These are phyloP conservation scores for Penicillium lagena DNA, from an alignment of 495 filamentous ascomycete species.

Conservation along the genomic window DNA sequence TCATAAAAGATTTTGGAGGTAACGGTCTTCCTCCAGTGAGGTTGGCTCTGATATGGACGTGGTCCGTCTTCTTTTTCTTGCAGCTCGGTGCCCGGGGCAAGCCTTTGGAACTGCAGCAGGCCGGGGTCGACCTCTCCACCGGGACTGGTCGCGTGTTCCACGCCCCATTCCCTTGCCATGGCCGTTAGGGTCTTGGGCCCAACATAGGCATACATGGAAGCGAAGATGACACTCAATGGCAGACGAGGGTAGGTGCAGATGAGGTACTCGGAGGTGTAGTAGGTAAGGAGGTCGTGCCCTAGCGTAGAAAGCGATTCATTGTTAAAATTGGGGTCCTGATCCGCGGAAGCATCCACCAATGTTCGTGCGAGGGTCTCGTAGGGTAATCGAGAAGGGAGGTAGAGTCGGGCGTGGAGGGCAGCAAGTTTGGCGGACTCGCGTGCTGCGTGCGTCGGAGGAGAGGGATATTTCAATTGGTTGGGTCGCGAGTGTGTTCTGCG, in stretches of 20 bases:
- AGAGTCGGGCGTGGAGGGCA: constrained; percentile 86
- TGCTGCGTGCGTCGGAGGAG: constrained; percentile 64
- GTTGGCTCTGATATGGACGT: constrained; percentile 36
- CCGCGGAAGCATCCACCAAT: constrained; percentile 78
- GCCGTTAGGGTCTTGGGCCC: constrained; percentile 63
- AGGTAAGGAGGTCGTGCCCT: constrained; percentile 73
- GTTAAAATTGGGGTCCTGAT: constrained; percentile 67
- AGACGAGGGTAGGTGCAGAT: constrained; percentile 83
- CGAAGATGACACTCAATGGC: constrained; percentile 72
- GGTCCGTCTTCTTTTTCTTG: neutral
- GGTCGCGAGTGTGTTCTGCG: no score
- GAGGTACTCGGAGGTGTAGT: constrained; percentile 83
- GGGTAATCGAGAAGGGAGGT: constrained; percentile 73
- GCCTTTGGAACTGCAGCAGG: constrained; percentile 70
- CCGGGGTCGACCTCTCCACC: constrained; percentile 91
- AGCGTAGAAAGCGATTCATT: constrained; percentile 76
- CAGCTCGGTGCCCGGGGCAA: constrained; percentile 51
- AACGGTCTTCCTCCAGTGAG: constrained; percentile 63
- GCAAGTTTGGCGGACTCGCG: constrained; percentile 79
- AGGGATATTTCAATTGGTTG: constrained; percentile 42
- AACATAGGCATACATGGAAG: constrained; percentile 75
- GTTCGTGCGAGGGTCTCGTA: constrained; percentile 79
- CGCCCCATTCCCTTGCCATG: constrained; percentile 79
- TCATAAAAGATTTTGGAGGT: constrained; percentile 68
- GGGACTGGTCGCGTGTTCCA: constrained; percentile 74